These are phyloP conservation scores for Adenanthera pavonina DNA, from an alignment of 306 rosid species.

Conservation along the genomic window DNA sequence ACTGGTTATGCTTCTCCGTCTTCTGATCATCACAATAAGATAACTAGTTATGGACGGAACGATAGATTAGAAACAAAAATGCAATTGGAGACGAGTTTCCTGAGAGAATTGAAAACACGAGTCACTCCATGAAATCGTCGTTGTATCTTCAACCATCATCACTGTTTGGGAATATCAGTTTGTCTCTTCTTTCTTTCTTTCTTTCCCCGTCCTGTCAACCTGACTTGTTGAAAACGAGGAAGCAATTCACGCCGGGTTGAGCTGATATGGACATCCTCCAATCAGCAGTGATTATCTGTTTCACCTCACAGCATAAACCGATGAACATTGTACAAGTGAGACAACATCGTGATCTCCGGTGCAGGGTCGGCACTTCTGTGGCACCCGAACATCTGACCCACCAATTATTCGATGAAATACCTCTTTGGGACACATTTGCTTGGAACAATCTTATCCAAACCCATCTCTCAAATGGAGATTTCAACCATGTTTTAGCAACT, in stretches of 20 bases:
- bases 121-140: slow-evolving; percentile 79
- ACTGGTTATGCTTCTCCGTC: slow-evolving; percentile 73
- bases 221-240: not conserved
- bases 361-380: not conserved
- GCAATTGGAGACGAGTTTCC: not conserved
- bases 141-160: slow-evolving; percentile 35
- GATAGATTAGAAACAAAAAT: not conserved
- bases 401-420: slow-evolving; percentile 63
- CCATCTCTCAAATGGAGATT: slow-evolving; percentile 51
- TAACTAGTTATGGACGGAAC: not conserved
- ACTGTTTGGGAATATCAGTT: not conserved
- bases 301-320: slow-evolving; percentile 18
- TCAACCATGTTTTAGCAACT: slow-evolving; percentile 44
- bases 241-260: not conserved
- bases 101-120: not conserved
- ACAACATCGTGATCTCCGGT: not conserved
- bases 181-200: not conserved
- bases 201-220: not conserved
- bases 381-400: slow-evolving; percentile 19
- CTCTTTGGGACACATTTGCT: slow-evolving; percentile 61
- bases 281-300: not conserved
- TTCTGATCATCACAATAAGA: slow-evolving; percentile 67
- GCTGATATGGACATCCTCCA: slow-evolving; percentile 32
- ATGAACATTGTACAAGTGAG: not conserved
- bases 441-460: slow-evolving; percentile 75